Evolutionary conservation across 2,329 filamentous ascomycete species (phyloP), one percentile per base, ranked within the genome.

Genomic region (Penicillium fuscoglaucum): DNA sequence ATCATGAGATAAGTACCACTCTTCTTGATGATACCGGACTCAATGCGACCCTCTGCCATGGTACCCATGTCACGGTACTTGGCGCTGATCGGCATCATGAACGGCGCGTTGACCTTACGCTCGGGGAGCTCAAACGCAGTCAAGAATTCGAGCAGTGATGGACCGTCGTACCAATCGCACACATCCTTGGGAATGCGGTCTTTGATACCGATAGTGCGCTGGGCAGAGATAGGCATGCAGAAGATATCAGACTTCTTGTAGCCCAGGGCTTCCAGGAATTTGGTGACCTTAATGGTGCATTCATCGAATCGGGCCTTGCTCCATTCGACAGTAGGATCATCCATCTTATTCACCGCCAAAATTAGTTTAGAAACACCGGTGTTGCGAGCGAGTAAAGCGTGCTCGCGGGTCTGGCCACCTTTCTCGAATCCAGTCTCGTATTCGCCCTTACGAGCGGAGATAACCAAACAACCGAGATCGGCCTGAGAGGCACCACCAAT

Each of bases 21-120:
- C 84, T 98, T 98, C 82, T 95, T 95, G 75, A 96, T 83, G 47
- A 97, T 90, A 74, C 92, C 93, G 19, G 93, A 90, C 78, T 99
- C 95, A 65, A 99, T 90, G 83, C 97, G 96, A 66, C 95, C 95
- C 80, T 99, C 96, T 43, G 97, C 86, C 85, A 99, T 92, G 61
- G 95, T 99, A 69, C 95, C 95, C 84, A 99, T 89, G 74, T 99
- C 96, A 69, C 90, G 87, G 82, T 98, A 99, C 80, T 99, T 99
- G 77, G 91, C 91, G 63, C 90, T 90, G 64, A 99, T 84, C 9
- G 95, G 90, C 93, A 99, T 97, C 95, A 99, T 98, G 83, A 99
- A 98, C 10, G 95, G 93, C 2, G 95, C 95, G 69, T 96, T 96
- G 69, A 97, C 79, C 82, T 98, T 99, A 69, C 95, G 91, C 76